A percentile compares a stretch with the other conserved stretches of the same genome.
These are phyloP conservation scores for Penicillium simplicissimum DNA, from an alignment of 495 filamentous ascomycete genomes.

Conservation along the genomic window DNA sequence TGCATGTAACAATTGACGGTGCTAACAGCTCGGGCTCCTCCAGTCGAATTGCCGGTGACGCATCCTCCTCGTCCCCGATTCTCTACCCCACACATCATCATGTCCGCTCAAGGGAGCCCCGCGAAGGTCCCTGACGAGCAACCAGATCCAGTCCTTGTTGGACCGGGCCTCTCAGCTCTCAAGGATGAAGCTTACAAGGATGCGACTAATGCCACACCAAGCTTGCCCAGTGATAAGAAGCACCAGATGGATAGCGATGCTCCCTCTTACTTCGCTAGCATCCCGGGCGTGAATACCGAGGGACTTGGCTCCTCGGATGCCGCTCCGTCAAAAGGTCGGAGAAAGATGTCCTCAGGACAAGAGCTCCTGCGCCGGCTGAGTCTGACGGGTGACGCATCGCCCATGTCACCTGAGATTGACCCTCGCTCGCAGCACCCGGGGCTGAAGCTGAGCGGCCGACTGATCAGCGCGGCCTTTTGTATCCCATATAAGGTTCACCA, in stretches of 20 bases:
- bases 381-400: conserved; percentile 39
- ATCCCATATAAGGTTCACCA: conserved; percentile 75
- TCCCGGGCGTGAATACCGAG: conserved; percentile 30
- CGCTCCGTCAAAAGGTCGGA: conserved; percentile 46
- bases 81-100: conserved; percentile 17
- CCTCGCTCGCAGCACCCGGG: conserved; percentile 63
- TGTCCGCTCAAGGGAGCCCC: conserved; percentile 39
- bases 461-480: conserved; percentile 86
- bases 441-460: conserved; percentile 71
- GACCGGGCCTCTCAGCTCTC: conserved; percentile 36
- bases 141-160: conserved; percentile 39
- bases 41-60: conserved; percentile 15
- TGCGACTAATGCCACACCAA: conserved; percentile 30
- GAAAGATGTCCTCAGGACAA: conserved; percentile 54
- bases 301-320: conserved; percentile 20
- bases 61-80: conserved; percentile 8
- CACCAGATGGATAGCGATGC: conserved; percentile 20
- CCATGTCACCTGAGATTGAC: conserved; percentile 54
- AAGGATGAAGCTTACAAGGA: conserved; percentile 35
- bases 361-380: conserved; percentile 68
- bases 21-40: conserved; percentile 10
- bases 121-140: conserved; percentile 34
- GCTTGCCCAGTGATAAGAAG: conserved; percentile 27
- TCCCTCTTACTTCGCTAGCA: conserved; percentile 34
- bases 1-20: conserved; percentile 23